Evolutionary conservation across 2,329 filamentous ascomycete genomes (phyloP).

Genomic region (Penicillium sclerotigenum): DNA sequence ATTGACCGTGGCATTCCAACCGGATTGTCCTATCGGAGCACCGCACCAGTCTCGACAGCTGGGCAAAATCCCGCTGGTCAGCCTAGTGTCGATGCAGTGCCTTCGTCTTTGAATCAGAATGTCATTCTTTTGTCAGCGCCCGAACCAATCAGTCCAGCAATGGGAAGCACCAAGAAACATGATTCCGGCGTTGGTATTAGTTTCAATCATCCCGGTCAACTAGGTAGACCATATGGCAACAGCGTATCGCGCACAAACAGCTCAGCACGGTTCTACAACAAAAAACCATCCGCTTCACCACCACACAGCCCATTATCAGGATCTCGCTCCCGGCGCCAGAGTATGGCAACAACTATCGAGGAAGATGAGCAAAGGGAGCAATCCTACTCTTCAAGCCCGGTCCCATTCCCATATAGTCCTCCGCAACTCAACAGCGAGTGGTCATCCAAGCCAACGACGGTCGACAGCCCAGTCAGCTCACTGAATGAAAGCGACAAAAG

Average conservation of each 20-base stretch:
- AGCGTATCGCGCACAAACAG: constrained; percentile 1
- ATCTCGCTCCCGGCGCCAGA: constrained; percentile 7
- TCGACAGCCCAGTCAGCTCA: background rate
- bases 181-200: constrained; percentile 16
- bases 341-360: constrained; percentile 6
- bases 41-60: background rate
- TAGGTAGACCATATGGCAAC: background rate
- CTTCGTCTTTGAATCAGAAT: constrained; percentile 1
- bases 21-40: constrained; percentile 8
- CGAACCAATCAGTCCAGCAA: background rate
- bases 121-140: constrained; percentile 5
- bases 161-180: constrained; percentile 4
- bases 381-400: constrained; percentile 12
- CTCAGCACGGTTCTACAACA: constrained; percentile 19
- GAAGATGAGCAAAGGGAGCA: constrained; percentile 1
- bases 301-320: background rate
- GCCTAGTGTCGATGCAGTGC: background rate
- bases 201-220: background rate
- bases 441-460: background rate
- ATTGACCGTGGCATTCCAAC: constrained; percentile 28
- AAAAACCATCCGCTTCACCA: constrained; percentile 6
- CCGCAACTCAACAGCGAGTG: constrained; percentile 10
- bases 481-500: constrained; percentile 3
- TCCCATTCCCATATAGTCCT: constrained; percentile 21
- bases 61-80: background rate